Base-by-base conservation (phyloP, 1,284 basidiomycete genomes). In the Fomitopsis betulina region DNA sequence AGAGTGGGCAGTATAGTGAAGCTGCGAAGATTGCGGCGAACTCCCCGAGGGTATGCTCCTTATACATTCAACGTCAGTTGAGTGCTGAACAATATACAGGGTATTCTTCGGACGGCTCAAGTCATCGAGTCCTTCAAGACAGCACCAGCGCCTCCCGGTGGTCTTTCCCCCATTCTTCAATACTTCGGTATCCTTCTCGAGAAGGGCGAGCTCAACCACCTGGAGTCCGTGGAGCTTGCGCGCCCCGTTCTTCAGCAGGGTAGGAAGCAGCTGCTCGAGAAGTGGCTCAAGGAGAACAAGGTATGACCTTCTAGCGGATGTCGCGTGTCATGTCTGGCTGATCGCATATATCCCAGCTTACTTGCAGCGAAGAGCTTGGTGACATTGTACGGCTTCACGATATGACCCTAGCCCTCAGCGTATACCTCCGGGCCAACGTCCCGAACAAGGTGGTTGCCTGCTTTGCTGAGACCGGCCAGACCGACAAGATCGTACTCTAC, bases 211-310 rank as follows among this genome's bases (percentile, higher is more conserved):
- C 85, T 99, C 59, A 99, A 99, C 79, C 95, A 96, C 73, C 85
- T 91, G 38, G 97, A 99, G 75, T 97, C 94, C 37, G 78, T 99
- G 49, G 97, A 99, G 74, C 86, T 99, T 45, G 96, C 97, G 0
- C 87, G 94, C 55, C 97, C 97, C 23, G 97, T 99, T 13, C 79
- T 99, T 53, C 89, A 94, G 67, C 97, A 99, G 78, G 95, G 95
- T 56, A 87, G 96, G 70, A 99, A 99, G 78, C 95, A 98, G 70
- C 79, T 99, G 49, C 82, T 99, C 27, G 97, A 99, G 79, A 99
- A 99, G 72, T 99, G 97, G 97, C 79, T 99, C 64, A 99, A 99
- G 78, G 97, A 99, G 82, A 98, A 98, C 80, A 99, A 99, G 85
- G 92, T 87, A 62, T 35, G 71, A 59, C 13, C 25, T 17, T 17